Evolutionary conservation across 2,329 filamentous ascomycete genomes (phyloP).

Genomic region (Hyphodiscus sp.): DNA sequence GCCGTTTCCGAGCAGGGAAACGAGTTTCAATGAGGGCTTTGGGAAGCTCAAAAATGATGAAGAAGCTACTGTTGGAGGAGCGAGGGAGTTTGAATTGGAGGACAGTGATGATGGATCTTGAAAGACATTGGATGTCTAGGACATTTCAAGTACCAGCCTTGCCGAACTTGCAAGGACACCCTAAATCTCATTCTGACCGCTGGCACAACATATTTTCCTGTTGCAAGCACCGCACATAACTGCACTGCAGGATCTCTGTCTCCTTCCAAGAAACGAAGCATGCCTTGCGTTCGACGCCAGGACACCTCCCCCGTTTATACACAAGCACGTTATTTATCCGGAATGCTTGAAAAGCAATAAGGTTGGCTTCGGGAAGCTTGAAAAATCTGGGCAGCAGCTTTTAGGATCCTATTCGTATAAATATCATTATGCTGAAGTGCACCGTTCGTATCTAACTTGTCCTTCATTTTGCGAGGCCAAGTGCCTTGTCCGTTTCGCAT

Average conservation of each 20-base stretch:
- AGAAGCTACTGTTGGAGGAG: slow-evolving; percentile 16
- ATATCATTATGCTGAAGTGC: too few relatives aligned
- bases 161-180: neutral
- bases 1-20: slow-evolving; percentile 42
- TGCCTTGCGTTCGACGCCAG: too few relatives aligned
- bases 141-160: neutral
- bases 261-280: neutral
- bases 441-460: too few relatives aligned
- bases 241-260: neutral
- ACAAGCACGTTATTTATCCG: too few relatives aligned
- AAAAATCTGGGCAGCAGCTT: too few relatives aligned
- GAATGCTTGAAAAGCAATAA: too few relatives aligned
- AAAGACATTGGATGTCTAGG: neutral
- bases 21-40: slow-evolving; percentile 26
- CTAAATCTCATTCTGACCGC: too few relatives aligned
- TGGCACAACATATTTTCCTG: neutral
- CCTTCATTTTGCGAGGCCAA: too few relatives aligned
- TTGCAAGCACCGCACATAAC: neutral
- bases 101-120: slow-evolving; percentile 18
- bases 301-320: too few relatives aligned
- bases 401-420: too few relatives aligned
- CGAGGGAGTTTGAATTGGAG: slow-evolving; percentile 18
- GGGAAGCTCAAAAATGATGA: slow-evolving; percentile 29
- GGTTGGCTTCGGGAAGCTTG: too few relatives aligned
- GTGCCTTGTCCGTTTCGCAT: too few relatives aligned